A percentile compares a stretch with the other conserved stretches of the same genome.
Conservation (phyloP, 2,329 filamentous ascomycete species). For the Pestalotiopsis sp. region DNA sequence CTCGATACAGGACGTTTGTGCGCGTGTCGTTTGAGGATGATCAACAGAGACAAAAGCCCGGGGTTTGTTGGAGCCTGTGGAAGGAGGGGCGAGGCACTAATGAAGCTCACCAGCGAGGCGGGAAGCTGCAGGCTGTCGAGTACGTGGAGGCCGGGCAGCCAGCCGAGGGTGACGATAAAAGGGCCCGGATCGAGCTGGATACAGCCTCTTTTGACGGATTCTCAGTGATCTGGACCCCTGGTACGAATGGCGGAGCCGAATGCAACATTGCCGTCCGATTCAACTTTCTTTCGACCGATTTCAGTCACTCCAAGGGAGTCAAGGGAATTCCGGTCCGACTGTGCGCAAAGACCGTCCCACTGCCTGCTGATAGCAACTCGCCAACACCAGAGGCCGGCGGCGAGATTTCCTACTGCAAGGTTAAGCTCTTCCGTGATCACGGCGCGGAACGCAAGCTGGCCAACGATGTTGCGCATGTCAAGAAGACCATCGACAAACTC, state of each 20-base stretch:
- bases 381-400: conserved; percentile 49
- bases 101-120: conserved; percentile 91
- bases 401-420: conserved; percentile 93
- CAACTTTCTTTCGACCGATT: conserved; percentile 98
- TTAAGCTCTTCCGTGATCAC: conserved; percentile 95
- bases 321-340: conserved; percentile 95
- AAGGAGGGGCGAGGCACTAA: conserved; percentile 96
- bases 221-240: conserved; percentile 85
- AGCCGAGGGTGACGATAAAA: conserved; percentile 65
- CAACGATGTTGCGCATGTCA: conserved; percentile 92
- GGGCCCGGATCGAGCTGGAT: conserved; percentile 71
- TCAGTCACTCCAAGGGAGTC: conserved; percentile 97
- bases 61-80: conserved; percentile 85
- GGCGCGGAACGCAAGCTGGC: conserved; percentile 93
- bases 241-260: conserved; percentile 68
- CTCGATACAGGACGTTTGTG: conserved; percentile 85
- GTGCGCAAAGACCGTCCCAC: conserved; percentile 83
- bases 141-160: conserved; percentile 74
- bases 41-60: conserved; percentile 82
- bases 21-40: conserved; percentile 98
- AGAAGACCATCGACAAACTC: conserved; percentile 94
- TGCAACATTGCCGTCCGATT: conserved; percentile 91
- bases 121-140: conserved; percentile 92
- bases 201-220: conserved; percentile 91
- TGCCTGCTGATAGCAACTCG: conserved; percentile 56